These are phyloP conservation scores for Ceratobasidium sp. DNA, from an alignment of 1,284 basidiomycete genomes.

Conservation along the genomic window DNA sequence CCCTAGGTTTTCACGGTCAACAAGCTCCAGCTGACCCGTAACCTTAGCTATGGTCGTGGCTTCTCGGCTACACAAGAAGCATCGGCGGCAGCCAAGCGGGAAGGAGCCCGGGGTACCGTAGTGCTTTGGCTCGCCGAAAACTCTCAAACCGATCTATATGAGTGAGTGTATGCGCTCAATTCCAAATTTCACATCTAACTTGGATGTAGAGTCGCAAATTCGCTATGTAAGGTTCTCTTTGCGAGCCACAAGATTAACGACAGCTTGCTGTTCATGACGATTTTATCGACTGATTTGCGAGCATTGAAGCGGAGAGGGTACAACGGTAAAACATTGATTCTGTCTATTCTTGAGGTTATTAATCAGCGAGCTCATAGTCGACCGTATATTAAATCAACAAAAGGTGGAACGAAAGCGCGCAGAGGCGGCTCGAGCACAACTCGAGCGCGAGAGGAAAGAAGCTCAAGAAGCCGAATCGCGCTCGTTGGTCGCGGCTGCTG, in stretches of 20 bases:
- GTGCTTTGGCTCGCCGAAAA: constrained; percentile 82
- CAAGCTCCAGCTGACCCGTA: constrained; percentile 59
- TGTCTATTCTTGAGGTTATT: not conserved
- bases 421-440: constrained; percentile 56
- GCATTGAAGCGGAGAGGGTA: constrained; percentile 89
- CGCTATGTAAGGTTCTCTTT: constrained; percentile 82
- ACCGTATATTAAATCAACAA: constrained; percentile 90
- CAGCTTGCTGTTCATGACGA: constrained; percentile 89
- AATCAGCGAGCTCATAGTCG: constrained; percentile 68
- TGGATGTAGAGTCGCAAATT: constrained; percentile 75
- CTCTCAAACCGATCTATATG: constrained; percentile 89
- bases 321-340: constrained; percentile 68
- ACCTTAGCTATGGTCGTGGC: constrained; percentile 58
- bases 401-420: constrained; percentile 62
- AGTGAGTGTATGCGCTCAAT: constrained; percentile 66
- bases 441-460: constrained; percentile 33
- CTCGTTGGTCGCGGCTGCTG: constrained; percentile 1
- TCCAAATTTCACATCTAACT: constrained; percentile 27
- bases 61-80: constrained; percentile 67
- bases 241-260: constrained; percentile 84
- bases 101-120: constrained; percentile 70
- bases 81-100: constrained; percentile 78
- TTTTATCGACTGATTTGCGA: constrained; percentile 89
- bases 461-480: constrained; percentile 27
- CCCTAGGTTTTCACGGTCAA: constrained; percentile 23